Evolutionary conservation across 2,329 filamentous ascomycete genomes (phyloP), one percentile per base, ranked within the genome.

Genomic region (Aspergillus tanneri): DNA sequence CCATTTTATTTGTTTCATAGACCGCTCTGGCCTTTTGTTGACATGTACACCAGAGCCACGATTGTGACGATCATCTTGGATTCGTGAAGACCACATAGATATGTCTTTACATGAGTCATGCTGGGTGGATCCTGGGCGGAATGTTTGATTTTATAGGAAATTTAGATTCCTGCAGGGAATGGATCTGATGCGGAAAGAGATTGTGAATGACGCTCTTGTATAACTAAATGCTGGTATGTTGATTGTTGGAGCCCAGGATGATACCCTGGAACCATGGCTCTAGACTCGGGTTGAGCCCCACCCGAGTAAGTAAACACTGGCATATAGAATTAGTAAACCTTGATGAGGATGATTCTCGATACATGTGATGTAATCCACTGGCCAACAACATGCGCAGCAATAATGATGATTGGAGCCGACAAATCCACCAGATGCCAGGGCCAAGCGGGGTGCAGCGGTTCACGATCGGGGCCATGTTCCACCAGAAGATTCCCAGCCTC

Each of bases 401-500:
- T 16, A 47, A 37, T 51, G 16, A 40, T 36, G 19, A 27, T 32
- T 14, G 3, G 23, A 25, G 32, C 37, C 7, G 6, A 16, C 30
- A 18, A 11, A 30, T 27, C 16, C 16, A 44, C 12, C 21, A 27
- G 18, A 34, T 34, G 30, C 19, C 30, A 34, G 34, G 24, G 25
- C 30, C 19, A 34, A 34, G 30, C 19, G 30, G 16, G 7, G 30
- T 34, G 30, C 30, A 34, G 30, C 30, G 8, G 19, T 34, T 19
- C 30, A 34, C 30, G 30, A 16, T 34, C 30, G 30, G 30, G 50
- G 14, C 30, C 30, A 34, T 16, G 30, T 34, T 34, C 30, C 30
- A 34, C 30, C 30, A 34, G 30, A n/a, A 9, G n/a, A 49, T 52
- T 55, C 58, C 64, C 65, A 67, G 65, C 65, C 65, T 62, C 65